Base-by-base conservation (phyloP, 768 basidiomycete genomes). In the Lentinus brumalis region DNA sequence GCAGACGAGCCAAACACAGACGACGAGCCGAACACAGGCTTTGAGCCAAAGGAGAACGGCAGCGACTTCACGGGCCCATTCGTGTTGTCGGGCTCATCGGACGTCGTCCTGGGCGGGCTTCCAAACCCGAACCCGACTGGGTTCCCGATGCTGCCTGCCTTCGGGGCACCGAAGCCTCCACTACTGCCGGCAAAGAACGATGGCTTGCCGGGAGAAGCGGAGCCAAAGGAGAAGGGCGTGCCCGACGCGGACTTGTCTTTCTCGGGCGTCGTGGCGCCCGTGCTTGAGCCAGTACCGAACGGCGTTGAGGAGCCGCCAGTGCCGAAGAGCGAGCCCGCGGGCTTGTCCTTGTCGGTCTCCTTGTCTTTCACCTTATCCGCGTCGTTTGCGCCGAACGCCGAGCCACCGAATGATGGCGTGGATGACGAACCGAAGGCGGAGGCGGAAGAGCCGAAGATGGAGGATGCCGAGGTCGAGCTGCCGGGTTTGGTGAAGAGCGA, bases 121-220 rank as follows among this genome's bases (percentile, higher is more conserved):
- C 79, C 83, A 65, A 84, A 88, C 9, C 78, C 79, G 63, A 88
- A 88, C 5, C 86, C 86, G 8, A 87, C 83, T 8, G 86, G 83
- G 67, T 86, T 87, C 1, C 87, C 85, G 18, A 87, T 78, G 65
- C 78, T 84, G 55, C 84, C 84, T 46, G 57, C 66, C 63, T 63
- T 63, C 41, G 62, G 53, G 18, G 55, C 10, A 12, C 15, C 18
- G 31, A 39, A 39, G 39, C 59, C 35, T 46, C 61, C 59, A 58
- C 68, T 65, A 16, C 59, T 65, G 32, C 63, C 59, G 53, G 21
- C 21, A 26, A 76, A 73, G 8, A 66, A 40, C 8, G 67, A 54
- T 9, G 65, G 38, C 44, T 66, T 59, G 30, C 53, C 46, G 4
- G 67, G 63, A 5, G 67, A 59, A 1, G 62, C 61, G 16, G 66